phyloP scores from a whole-genome alignment of 2,329 filamentous ascomycete species.

The Alternaria brassicicola region DNA sequence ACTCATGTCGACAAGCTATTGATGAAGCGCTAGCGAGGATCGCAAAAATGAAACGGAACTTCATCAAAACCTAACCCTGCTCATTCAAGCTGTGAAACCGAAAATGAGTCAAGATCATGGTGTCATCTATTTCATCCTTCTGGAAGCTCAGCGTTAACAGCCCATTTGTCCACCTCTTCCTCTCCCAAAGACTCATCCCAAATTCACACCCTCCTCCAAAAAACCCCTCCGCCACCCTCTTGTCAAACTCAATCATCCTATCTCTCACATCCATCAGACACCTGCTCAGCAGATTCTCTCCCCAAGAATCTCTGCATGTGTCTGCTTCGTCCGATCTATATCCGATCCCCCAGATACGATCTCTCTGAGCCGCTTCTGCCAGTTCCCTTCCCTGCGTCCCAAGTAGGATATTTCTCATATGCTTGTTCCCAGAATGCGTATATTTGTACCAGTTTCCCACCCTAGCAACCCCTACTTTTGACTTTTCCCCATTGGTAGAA shows the following conservation, averaged over 20 bases:
- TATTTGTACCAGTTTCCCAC: not conserved
- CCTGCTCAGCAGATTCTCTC: slow-evolving; percentile 66
- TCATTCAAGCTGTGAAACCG: slow-evolving; percentile 28
- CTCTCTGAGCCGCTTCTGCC: not conserved
- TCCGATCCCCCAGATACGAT: slow-evolving; percentile 24
- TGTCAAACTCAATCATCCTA: slow-evolving; percentile 48
- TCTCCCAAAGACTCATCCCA: not conserved
- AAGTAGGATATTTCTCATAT: slow-evolving; percentile 43
- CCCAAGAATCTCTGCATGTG: slow-evolving; percentile 59
- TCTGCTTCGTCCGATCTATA: slow-evolving; percentile 24
- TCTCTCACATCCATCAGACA: slow-evolving; percentile 64
- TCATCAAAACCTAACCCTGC: slow-evolving; percentile 23
- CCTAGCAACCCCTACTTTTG: not conserved
- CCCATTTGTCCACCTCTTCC: not conserved
- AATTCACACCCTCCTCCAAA: not conserved
- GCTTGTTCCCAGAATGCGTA: not conserved
- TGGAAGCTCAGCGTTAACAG: not conserved
- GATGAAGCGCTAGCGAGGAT: slow-evolving; percentile 26
- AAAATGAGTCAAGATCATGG: slow-evolving; percentile 32
- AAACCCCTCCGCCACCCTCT: not conserved
- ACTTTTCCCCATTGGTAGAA: not conserved
- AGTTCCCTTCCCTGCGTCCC: slow-evolving; percentile 55
- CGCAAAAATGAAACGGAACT: slow-evolving; percentile 24
- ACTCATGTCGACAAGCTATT: slow-evolving; percentile 33
- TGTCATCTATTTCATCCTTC: slow-evolving; percentile 24